These are phyloP conservation scores for Microdochium trichocladiopsis DNA, from an alignment of 2,329 filamentous ascomycete species.

Conservation along the genomic window DNA sequence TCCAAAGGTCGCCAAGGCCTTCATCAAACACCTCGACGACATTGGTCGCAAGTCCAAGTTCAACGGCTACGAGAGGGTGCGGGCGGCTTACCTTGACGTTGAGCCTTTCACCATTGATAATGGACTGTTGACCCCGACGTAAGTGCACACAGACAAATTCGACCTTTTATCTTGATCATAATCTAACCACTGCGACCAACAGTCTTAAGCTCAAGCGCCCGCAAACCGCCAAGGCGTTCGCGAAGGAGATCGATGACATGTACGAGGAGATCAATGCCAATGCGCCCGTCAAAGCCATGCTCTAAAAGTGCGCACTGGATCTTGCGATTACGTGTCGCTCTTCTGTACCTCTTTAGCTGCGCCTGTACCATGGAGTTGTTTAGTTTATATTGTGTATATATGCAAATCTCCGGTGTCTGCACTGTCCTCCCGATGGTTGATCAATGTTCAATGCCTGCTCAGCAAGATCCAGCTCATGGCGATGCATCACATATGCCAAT, in stretches of 20 bases:
- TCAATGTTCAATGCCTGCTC: no score
- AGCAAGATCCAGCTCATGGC: no score
- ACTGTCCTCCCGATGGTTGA: no score
- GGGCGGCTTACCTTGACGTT: conserved; percentile 64
- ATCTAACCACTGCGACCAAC: conserved; percentile 8
- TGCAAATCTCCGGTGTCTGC: no score
- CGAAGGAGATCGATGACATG: conserved; percentile 46
- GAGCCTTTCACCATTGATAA: conserved; percentile 95
- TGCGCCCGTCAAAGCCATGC: conserved; percentile 32
- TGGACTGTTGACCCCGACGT: conserved; percentile 82
- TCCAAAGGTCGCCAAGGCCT: conserved; percentile 63
- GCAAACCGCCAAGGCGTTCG: conserved; percentile 45
- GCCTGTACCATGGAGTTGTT: neutral
- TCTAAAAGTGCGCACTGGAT: conserved; percentile 22
- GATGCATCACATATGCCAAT: no score
- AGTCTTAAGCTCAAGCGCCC: conserved; percentile 56
- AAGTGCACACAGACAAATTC: no score
- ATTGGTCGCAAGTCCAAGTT: conserved; percentile 82
- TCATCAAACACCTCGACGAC: conserved; percentile 70
- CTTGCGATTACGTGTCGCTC: neutral
- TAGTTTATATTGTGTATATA: neutral
- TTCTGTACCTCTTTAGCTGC: neutral
- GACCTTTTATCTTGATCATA: no score
- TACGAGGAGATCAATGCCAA: conserved; percentile 45
- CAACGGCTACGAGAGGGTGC: conserved; percentile 82